Percentiles rank a stretch among this genome's conserved stretches.
Conservation (phyloP, 129 eudicot species). For the Flaveria trinervia region DNA sequence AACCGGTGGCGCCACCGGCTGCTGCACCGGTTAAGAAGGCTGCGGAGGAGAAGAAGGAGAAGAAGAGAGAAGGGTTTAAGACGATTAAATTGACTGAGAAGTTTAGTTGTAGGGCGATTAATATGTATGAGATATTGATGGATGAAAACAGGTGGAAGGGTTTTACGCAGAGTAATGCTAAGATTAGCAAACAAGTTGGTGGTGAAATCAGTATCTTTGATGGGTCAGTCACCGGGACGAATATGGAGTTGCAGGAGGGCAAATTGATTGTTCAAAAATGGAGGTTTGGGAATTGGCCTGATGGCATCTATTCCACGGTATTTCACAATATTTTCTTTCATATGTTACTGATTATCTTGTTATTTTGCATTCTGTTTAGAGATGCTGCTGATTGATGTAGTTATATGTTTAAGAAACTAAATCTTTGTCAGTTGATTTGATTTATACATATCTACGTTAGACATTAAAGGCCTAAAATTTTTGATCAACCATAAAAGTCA, state of each 20-base stretch:
- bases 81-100: constrained; percentile 77
- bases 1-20: constrained; percentile 8
- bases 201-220: constrained; percentile 87
- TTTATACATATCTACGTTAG: not conserved
- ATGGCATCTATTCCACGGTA: constrained; percentile 81
- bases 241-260: constrained; percentile 84
- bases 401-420: too few species aligned
- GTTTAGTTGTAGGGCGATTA: constrained; percentile 82
- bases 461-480: not conserved
- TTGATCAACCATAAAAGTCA: not conserved
- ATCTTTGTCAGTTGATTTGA: too few species aligned
- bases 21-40: constrained; percentile 26
- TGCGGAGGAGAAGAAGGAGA: constrained; percentile 41
- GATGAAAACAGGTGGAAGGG: constrained; percentile 99
- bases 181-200: constrained; percentile 84
- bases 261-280: constrained; percentile 93
- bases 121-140: constrained; percentile 92
- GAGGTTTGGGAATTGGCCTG: constrained; percentile 97
- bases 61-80: constrained; percentile 80
- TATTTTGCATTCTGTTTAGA: not conserved
- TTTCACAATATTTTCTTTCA: not conserved
- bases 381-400: too few species aligned
- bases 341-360: too few species aligned
- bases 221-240: constrained; percentile 76
- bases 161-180: constrained; percentile 89